Evolutionary conservation across 1,284 basidiomycete species (phyloP).

Genomic region (Cystobasidium slooffiae): DNA sequence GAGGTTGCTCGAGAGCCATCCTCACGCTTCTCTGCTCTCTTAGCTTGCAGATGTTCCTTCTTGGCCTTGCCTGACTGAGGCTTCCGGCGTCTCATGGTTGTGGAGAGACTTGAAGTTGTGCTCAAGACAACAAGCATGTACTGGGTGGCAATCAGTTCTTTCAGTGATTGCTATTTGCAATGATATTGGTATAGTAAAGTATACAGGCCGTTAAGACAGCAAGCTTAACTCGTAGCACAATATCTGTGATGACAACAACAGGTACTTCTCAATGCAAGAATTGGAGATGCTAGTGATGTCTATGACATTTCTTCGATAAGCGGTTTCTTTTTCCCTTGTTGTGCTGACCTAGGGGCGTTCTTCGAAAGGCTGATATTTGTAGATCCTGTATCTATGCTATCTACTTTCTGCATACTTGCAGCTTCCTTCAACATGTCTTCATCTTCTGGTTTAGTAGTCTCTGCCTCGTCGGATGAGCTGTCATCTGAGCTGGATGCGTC

Average conservation of each 20-base stretch:
- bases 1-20: not conserved
- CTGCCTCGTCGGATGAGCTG: not conserved
- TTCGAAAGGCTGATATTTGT: not conserved
- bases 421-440: not conserved
- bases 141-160: conserved; percentile 2
- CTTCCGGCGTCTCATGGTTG: conserved; percentile 19
- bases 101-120: not conserved
- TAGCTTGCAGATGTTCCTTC: conserved; percentile 27
- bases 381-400: not conserved
- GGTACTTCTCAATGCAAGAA: not conserved
- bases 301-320: conserved; percentile 30
- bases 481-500: conserved; percentile 5
- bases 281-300: not conserved
- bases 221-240: no score
- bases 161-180: not conserved
- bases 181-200: not conserved
- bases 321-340: not conserved
- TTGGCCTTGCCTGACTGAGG: conserved; percentile 35
- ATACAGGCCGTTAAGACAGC: no score
- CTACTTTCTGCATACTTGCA: no score
- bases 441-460: not conserved
- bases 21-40: conserved; percentile 12
- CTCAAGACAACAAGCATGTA: not conserved
- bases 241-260: conserved; percentile 1
- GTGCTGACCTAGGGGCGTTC: not conserved